phyloP scores from a whole-genome alignment of 805 yeast genomes.

The Candida oleophila region DNA sequence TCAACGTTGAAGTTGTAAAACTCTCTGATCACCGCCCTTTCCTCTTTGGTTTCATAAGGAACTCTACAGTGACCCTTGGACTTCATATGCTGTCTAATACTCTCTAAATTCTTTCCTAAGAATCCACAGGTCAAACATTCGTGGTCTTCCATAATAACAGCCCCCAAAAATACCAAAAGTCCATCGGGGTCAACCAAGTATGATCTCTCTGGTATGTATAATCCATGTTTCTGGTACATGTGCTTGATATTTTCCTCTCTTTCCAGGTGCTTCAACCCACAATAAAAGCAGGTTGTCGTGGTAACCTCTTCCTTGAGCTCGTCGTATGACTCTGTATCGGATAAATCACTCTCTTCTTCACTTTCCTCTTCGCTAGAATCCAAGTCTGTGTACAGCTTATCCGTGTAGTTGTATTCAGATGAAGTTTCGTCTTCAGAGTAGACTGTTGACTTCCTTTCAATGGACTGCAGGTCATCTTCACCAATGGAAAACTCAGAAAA shows the following conservation, averaged over 20 bases:
- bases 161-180: slow-evolving; percentile 36
- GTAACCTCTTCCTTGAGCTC: slow-evolving; percentile 32
- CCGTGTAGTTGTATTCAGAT: slow-evolving; percentile 8
- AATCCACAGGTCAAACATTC: slow-evolving; percentile 48
- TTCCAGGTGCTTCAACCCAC: slow-evolving; percentile 53
- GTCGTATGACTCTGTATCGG: slow-evolving; percentile 19
- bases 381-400: slow-evolving; percentile 3
- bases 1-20: slow-evolving; percentile 36
- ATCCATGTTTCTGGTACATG: slow-evolving; percentile 45
- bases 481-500: slow-evolving; percentile 56
- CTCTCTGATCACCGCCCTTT: slow-evolving; percentile 31
- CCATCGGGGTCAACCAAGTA: slow-evolving; percentile 38
- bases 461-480: slow-evolving; percentile 44
- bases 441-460: slow-evolving; percentile 3
- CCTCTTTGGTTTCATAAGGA: slow-evolving; percentile 46
- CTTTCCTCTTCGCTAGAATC: slow-evolving; percentile 10
- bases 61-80: slow-evolving; percentile 46
- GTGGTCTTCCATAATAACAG: slow-evolving; percentile 35
- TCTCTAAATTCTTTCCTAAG: slow-evolving; percentile 38
- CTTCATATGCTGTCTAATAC: slow-evolving; percentile 42
- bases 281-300: slow-evolving; percentile 55
- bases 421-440: slow-evolving; percentile 18
- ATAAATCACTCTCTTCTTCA: slow-evolving; percentile 24
- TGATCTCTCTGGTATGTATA: slow-evolving; percentile 45
- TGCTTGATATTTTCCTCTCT: slow-evolving; percentile 53